A percentile compares a stretch with the other conserved stretches of the same genome.
These are phyloP conservation scores for Starmerella bombi DNA, from an alignment of 805 yeast species.

Conservation along the genomic window DNA sequence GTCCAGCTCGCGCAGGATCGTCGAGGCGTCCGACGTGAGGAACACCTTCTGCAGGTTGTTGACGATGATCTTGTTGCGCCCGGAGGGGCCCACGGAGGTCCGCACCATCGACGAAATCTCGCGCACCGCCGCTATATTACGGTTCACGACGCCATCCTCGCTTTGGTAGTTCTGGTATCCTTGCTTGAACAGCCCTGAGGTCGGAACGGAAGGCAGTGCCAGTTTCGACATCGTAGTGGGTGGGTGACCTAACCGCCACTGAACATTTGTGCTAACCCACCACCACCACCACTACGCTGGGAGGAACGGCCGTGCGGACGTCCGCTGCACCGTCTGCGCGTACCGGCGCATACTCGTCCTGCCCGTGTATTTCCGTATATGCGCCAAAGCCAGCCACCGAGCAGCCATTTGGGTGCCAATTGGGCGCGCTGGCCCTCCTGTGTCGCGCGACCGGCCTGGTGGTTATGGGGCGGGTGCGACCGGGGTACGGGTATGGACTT, in stretches of 20 bases:
- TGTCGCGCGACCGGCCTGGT: too few species aligned
- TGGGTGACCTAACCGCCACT: too few species aligned
- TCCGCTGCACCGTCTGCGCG: not conserved
- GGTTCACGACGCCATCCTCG: constrained; percentile 86
- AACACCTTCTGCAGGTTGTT: constrained; percentile 75
- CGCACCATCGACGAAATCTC: constrained; percentile 85
- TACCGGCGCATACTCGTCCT: too few species aligned
- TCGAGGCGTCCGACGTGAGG: constrained; percentile 95
- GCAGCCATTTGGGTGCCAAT: too few species aligned
- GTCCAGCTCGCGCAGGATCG: constrained; percentile 84
- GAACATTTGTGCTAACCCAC: too few species aligned
- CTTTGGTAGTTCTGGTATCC: constrained; percentile 79
- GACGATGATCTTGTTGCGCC: constrained; percentile 89
- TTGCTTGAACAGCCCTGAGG: constrained; percentile 85
- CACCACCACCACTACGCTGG: too few species aligned
- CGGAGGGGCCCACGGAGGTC: constrained; percentile 95
- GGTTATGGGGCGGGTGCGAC: too few species aligned
- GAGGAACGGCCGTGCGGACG: not conserved
- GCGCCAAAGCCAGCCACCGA: too few species aligned
- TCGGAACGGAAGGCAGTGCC: constrained; percentile 83
- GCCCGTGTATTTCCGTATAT: too few species aligned
- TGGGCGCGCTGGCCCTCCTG: too few species aligned
- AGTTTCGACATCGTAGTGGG: constrained; percentile 59
- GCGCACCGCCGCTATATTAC: constrained; percentile 88
- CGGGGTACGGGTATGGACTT: constrained; percentile 3